Evolutionary conservation across 169 alveolate species (phyloP), one percentile per base, ranked within the genome.

Genomic region (Ichthyophthirius multifiliis): DNA sequence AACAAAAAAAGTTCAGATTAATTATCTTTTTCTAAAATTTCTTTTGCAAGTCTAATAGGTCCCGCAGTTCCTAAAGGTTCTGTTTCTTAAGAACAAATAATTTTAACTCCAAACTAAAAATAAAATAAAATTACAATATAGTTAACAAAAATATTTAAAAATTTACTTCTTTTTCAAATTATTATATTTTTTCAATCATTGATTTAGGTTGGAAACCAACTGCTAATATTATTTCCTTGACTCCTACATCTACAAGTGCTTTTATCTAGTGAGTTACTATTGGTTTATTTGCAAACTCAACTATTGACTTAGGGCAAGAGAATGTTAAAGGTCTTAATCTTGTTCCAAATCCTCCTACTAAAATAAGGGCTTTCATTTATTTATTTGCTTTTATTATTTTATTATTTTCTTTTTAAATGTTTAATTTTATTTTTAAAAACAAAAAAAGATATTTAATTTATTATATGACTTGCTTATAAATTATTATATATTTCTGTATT

Each of bases 291-390:
- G 99, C 97, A 88, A 98, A 97, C 75, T 97, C 98, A 44, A 98
- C 95, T 43, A 98, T 76, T 0, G 99, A 99, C 85, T 98, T 98
- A 4, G 99, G 99, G 18, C 94, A 96, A 23, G 98, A 87, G 44
- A 98, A 93, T 43, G 99, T 98, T 65, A 98, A 93, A 31, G 99
- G 99, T 71, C 99, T 93, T 43, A 98, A 96, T 74, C 99, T 92
- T 30, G 99, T 98, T 34, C 99, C 99, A 87, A 93, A 98, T 34
- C 99, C 99, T 16, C 99, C 99, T 20, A 98, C 99, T 43, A 98
- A 90, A 46, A 98, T 96, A 30, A 98, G 89, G 13, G 99, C 99
- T 92, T 98, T 98, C 99, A 98, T 98, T 67, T 76, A 79, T 44
- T 37, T 12, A 6, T n/a, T 48, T 20, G 16, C 45, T 37, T 75